Evolutionary conservation across 352 stramenopile species (phyloP), one percentile per base, ranked within the genome.

Genomic region (Phytophthora fragariae): DNA sequence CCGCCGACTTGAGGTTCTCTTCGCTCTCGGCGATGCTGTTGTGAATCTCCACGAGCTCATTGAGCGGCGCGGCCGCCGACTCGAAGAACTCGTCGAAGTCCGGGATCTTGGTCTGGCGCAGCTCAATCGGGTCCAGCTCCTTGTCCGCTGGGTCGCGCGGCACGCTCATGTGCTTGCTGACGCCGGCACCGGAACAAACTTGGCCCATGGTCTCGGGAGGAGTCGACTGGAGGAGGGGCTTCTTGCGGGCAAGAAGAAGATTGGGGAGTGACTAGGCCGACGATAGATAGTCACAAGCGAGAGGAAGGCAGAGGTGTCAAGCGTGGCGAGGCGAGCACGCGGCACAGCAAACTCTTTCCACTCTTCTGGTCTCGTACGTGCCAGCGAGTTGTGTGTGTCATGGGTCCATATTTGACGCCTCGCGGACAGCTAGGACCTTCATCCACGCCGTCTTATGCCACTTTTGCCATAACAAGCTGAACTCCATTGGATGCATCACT

Each of bases 11-110:
- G 50, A 89, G 77, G 52, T 87, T 86, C 64, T 86, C 78, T 58
- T 88, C 82, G 41, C 82, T 89, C 57, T 83, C 74, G 10, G 73
- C 77, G 37, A 89, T 86, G 41, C 80, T 81, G 62, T 89, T 89
- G 76, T 76, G 69, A 31, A 76, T 76, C 10, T 76, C 62, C 49
- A 76, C 69, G 10, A 76, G 69, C 27, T 76, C 69, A 11, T 76
- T 76, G 37, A 76, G 62, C 5, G 69, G 69, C 2, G 46, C 63
- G 15, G 56, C 65, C 11, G 69, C 69, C 12, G 69, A 76, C 17
- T 67, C 61, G 33, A 76, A 76, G 33, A 76, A 72, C 17, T 50
- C 14, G 24, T 76, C 69, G 33, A 76, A 76, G 47, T 76, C 56
- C 50, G 56, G 56, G 50, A 76, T 64, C 50, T 76, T 76, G 62